Percentiles rank a stretch among this genome's conserved stretches.
phyloP scores from a whole-genome alignment of 2,329 filamentous ascomycete genomes.

The Fusarium sp. region DNA sequence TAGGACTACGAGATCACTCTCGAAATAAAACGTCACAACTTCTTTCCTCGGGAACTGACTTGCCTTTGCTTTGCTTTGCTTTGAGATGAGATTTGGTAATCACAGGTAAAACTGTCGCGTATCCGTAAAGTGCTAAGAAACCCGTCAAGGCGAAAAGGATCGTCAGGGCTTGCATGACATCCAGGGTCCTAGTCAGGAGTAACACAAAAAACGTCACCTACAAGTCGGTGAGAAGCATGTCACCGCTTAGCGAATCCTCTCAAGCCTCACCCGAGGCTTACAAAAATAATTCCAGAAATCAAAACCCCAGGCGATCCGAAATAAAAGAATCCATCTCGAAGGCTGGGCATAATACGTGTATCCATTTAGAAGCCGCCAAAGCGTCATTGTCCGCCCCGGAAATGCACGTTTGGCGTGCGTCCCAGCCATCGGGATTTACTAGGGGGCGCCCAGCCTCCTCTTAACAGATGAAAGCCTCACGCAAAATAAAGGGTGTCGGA shows the following conservation, averaged over 20 bases:
- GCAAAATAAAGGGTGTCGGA: background rate
- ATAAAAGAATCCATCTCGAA: slow-evolving; percentile 14
- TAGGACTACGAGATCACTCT: slow-evolving; percentile 46
- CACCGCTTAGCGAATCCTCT: background rate
- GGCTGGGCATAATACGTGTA: slow-evolving; percentile 26
- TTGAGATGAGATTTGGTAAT: background rate
- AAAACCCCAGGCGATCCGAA: background rate
- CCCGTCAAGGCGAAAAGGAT: background rate
- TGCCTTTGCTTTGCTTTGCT: background rate
- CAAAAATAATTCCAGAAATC: background rate
- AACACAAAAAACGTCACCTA: background rate
- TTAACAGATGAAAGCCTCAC: slow-evolving; percentile 20
- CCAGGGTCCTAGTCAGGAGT: background rate
- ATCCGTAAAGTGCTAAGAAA: background rate
- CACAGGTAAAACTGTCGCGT: background rate
- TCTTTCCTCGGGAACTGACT: slow-evolving; percentile 34
- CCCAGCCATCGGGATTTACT: slow-evolving; percentile 31
- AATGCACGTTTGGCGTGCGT: slow-evolving; percentile 1
- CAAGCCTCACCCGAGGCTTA: background rate
- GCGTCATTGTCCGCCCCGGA: slow-evolving; percentile 24
- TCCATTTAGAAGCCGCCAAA: slow-evolving; percentile 29
- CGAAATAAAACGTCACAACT: slow-evolving; percentile 43
- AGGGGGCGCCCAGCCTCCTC: slow-evolving; percentile 29
- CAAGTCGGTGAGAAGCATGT: background rate
- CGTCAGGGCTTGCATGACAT: background rate